These are phyloP conservation scores for Xylariales sp. DNA, from an alignment of 2,329 filamentous ascomycete species.

Conservation along the genomic window DNA sequence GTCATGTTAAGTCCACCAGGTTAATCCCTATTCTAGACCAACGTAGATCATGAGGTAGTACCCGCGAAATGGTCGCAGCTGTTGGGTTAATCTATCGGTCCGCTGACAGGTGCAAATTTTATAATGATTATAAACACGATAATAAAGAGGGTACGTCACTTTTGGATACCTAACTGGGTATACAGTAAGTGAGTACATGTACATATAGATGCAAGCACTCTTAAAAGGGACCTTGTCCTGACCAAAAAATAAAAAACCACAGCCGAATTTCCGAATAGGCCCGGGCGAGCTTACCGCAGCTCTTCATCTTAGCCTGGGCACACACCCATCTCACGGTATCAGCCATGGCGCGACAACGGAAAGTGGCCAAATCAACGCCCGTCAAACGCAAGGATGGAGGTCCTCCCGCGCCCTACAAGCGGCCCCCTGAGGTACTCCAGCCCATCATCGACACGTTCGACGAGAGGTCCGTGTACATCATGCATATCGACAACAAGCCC, in stretches of 20 bases:
- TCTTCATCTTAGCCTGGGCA: conserved; percentile 10
- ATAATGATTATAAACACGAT: background rate
- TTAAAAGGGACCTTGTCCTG: conserved; percentile 10
- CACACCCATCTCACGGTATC: background rate
- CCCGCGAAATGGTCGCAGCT: too few species aligned
- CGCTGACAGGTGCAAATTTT: background rate
- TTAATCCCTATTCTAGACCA: too few species aligned
- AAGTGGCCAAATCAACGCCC: conserved; percentile 40
- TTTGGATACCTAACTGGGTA: background rate
- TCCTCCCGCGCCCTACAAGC: conserved; percentile 74
- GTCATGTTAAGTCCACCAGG: too few species aligned
- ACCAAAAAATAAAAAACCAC: background rate
- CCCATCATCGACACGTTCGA: conserved; percentile 76
- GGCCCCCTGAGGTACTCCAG: conserved; percentile 70
- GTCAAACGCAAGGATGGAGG: conserved; percentile 49
- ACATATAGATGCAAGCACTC: background rate
- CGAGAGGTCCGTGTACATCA: conserved; percentile 80
- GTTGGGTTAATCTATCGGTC: background rate
- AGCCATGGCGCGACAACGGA: conserved; percentile 47
- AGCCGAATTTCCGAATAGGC: conserved; percentile 5
- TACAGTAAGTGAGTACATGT: background rate
- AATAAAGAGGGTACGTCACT: background rate
- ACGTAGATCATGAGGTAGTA: too few species aligned
- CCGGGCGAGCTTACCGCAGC: conserved; percentile 2
- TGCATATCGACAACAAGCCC: conserved; percentile 81